phyloP scores from a whole-genome alignment of 305 asterid species.

The Fraxinus angustifolia region DNA sequence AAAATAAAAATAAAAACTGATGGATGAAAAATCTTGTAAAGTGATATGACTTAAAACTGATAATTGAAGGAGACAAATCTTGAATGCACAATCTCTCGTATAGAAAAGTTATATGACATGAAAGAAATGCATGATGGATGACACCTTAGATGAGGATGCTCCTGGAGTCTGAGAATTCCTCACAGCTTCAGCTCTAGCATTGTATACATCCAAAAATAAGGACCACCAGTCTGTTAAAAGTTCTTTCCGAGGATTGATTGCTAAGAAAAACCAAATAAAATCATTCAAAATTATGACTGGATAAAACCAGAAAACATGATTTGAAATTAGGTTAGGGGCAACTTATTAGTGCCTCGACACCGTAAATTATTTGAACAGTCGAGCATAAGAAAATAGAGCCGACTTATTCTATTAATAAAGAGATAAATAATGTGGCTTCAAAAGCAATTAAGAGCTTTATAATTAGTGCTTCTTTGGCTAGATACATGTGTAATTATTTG shows the following conservation, averaged over 20 bases:
- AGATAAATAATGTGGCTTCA: not conserved
- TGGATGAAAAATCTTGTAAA: too few species aligned
- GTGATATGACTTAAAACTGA: conserved; percentile 21
- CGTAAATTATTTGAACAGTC: not conserved
- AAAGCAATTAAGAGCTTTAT: not conserved
- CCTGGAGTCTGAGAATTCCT: not conserved
- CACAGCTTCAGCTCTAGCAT: not conserved
- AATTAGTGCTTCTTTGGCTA: too few species aligned
- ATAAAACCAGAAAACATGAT: not conserved
- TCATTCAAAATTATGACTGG: not conserved
- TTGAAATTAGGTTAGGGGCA: not conserved
- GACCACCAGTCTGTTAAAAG: conserved; percentile 58
- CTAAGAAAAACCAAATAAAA: conserved; percentile 22
- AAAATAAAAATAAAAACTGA: not conserved
- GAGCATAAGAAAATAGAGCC: not conserved
- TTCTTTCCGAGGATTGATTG: conserved; percentile 34
- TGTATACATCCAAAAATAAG: conserved; percentile 38
- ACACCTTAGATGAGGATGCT: conserved; percentile 30
- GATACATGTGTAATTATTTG: too few species aligned
- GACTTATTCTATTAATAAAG: not conserved
- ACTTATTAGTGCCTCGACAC: not conserved
- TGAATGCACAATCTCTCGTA: not conserved
- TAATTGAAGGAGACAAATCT: not conserved
- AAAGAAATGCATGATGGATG: not conserved
- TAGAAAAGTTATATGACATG: not conserved